Base-by-base conservation (phyloP, 768 basidiomycete species). In the Aureoboletus auriporus region DNA sequence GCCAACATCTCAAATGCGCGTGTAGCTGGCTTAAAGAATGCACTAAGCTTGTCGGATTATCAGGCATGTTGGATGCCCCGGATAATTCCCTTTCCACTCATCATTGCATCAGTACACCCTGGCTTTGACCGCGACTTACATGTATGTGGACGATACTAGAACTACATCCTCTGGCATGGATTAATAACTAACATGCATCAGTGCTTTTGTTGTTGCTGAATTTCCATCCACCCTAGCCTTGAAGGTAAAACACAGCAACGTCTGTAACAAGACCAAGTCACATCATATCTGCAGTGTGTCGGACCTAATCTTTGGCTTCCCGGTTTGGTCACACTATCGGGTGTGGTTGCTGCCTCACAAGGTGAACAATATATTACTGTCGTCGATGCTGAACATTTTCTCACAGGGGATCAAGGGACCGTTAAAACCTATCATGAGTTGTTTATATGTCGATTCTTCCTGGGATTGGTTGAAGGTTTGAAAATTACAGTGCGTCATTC, bases 261-360 rank as follows among this genome's bases (percentile, higher is more conserved):
- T 17, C 23, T 10, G 33, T 33, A n/a, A 7, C 20, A 34, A 29
- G 9, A 37, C 11, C n/a, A 4, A 6, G 17, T n/a, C 17, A 50
- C 20, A 10, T 35, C 12, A 40, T 14, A 4, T 30, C 5, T 9
- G 30, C 59, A 75, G 62, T 46, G 50, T 46, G 52, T 74, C 39
- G 77, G 82, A 11, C 78, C 84, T 3, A 72, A 83, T 12, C 71
- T 79, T 45, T 65, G 78, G 35, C 72, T 84, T 56, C 84, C 86
- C 0, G 61, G 75, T 0, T 79, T 87, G 75, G 65, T 83, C 28
- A 71, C 74, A 1, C 59, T 79, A 1, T 87, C 85, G 86, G 86
- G 86, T 8, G 41, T 84, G 12, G 74, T 82, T 12, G 75, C 77
- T 10, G 70, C 80, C 9, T 66, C 78, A 31, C 85, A 86, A 71